phyloP scores from a whole-genome alignment of 2,329 filamentous ascomycete genomes.

The Whalleya microplaca region DNA sequence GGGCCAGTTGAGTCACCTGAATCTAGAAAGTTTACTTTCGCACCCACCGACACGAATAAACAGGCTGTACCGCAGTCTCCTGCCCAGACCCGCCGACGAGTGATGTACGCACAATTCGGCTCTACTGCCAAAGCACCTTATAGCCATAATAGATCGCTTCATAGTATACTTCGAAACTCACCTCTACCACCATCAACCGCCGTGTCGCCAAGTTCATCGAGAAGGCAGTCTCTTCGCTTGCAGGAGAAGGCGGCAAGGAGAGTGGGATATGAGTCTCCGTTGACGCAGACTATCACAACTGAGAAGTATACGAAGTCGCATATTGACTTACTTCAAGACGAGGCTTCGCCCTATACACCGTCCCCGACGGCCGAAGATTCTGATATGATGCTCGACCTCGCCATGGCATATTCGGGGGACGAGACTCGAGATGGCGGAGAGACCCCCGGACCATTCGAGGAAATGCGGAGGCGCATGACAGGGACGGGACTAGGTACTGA shows the following conservation, averaged over 20 bases:
- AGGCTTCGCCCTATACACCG: slow-evolving; percentile 54
- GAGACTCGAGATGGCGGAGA: slow-evolving; percentile 64
- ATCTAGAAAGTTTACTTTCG: slow-evolving; percentile 52
- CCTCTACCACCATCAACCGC: slow-evolving; percentile 59
- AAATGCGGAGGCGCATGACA: slow-evolving; percentile 63
- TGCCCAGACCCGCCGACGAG: slow-evolving; percentile 43
- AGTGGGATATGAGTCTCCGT: slow-evolving; percentile 65
- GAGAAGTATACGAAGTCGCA: slow-evolving; percentile 66
- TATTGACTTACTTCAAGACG: slow-evolving; percentile 64
- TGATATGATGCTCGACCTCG: slow-evolving; percentile 51
- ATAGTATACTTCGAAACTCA: slow-evolving; percentile 69
- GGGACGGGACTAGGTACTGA: slow-evolving; percentile 51
- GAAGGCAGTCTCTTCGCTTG: slow-evolving; percentile 57
- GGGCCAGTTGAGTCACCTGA: slow-evolving; percentile 50
- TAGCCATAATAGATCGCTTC: slow-evolving; percentile 59
- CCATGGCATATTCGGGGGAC: slow-evolving; percentile 55
- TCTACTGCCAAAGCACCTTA: slow-evolving; percentile 52
- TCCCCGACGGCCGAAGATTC: slow-evolving; percentile 41
- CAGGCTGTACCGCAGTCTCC: slow-evolving; percentile 36
- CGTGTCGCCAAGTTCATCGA: slow-evolving; percentile 55
- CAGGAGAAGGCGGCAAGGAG: slow-evolving; percentile 58
- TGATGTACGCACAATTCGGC: slow-evolving; percentile 38
- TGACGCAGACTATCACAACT: slow-evolving; percentile 67
- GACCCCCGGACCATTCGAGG: slow-evolving; percentile 66
- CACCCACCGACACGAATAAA: slow-evolving; percentile 38